Evolutionary conservation across 75 land plant genomes (phyloP), one percentile per base, ranked within the genome.

Genomic region (Cryptomeria japonica): DNA sequence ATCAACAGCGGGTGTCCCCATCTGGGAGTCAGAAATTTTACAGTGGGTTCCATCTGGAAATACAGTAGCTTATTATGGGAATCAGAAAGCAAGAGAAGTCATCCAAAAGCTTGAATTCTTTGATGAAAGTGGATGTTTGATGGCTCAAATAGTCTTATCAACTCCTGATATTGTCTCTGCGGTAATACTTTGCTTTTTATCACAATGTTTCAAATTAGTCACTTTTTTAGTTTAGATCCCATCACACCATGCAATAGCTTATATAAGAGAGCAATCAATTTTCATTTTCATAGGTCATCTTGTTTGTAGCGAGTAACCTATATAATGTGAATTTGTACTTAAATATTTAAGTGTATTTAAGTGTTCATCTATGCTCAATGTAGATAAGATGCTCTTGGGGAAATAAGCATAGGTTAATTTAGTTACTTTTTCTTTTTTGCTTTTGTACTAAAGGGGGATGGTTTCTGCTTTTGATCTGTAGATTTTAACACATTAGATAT

Each of bases 71-170:
- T 97, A 97, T 77, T 86, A 15, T 87, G 97, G 97, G 16, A 85
- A 75, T 53, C 89, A 79, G 78, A 87, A 95, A 55, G 85, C 90
- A 8, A 89, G 99, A 82, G 90, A 80, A 53, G 84, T 87, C 77
- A 95, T 97, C n/a, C 92, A 89, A 80, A 86, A 83, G 9, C 47
- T 90, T 39, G 99, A 97, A 68, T 96, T 97, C 83, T 94, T 88
- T 64, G 89, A 90, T 47, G 90, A 90, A 42, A 87, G 90, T 37
- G 94, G 93, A 83, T 85, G 88, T 46, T 34, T 94, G 51, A 89
- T 90, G 89, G 90, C 91, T 88, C 88, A 97, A 89, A 93, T 95
- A 13, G 95, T 96, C 87, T 77, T 97, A 18, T 80, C 97, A 32
- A 87, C 93, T 34, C 87, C 86, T 44, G 96, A 96, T 73, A 90